Conservation (phyloP, 148 eudicot genomes). For the Chenopodium berlandieri region DNA sequence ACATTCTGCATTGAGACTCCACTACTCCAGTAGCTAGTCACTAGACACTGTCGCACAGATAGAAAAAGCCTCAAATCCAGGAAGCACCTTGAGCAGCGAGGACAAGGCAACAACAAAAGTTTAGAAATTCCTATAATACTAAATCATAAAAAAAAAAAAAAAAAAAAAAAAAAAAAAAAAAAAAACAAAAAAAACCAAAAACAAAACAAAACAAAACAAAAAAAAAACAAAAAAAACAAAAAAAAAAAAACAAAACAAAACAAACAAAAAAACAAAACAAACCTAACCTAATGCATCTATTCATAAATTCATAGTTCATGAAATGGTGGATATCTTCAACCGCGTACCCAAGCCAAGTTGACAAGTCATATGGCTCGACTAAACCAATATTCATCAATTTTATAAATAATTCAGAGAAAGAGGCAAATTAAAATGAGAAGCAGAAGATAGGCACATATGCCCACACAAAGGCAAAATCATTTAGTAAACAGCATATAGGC, state of each 20-base stretch:
- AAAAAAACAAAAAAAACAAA: too few species aligned
- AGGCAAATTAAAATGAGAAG: neutral
- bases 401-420: neutral
- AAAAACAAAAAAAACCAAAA: too few species aligned
- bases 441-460: neutral
- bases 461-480: neutral
- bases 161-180: too few species aligned
- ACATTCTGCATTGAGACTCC: constrained; percentile 4
- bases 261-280: too few species aligned
- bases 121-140: neutral
- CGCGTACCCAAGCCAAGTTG: neutral
- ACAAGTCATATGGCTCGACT: neutral
- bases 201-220: too few species aligned
- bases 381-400: neutral
- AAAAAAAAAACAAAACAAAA: too few species aligned
- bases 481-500: too few species aligned
- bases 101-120: neutral
- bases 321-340: neutral
- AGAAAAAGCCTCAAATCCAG: neutral
- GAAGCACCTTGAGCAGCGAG: neutral
- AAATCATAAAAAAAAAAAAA: neutral
- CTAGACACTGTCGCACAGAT: neutral
- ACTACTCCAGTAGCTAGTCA: neutral
- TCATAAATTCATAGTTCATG: neutral
- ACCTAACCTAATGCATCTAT: neutral